phyloP scores from a whole-genome alignment of 208 protist species.

The Sergeia podlipaevii region DNA sequence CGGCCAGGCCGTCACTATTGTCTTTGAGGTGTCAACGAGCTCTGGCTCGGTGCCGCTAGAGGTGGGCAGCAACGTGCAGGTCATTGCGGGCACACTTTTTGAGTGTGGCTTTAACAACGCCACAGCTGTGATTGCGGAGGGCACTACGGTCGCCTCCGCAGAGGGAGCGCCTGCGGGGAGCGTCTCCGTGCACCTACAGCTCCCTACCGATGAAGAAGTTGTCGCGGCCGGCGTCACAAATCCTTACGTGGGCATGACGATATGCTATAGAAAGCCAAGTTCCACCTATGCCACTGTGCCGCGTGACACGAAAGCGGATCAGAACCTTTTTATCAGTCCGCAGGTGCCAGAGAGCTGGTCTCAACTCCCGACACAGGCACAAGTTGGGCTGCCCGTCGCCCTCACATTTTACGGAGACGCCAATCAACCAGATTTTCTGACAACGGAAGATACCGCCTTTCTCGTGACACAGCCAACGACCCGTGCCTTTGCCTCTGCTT shows the following conservation, averaged over 20 bases:
- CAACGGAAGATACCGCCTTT: conserved; percentile 46
- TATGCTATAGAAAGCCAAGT: conserved; percentile 62
- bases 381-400: conserved; percentile 30
- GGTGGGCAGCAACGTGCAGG: conserved; percentile 40
- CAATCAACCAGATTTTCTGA: conserved; percentile 30
- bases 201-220: neutral
- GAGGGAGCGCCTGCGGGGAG: conserved; percentile 14
- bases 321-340: conserved; percentile 42
- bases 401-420: conserved; percentile 61
- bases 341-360: conserved; percentile 53
- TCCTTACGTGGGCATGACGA: too few species aligned
- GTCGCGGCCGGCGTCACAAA: neutral
- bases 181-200: neutral
- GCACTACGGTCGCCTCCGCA: conserved; percentile 9
- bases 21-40: conserved; percentile 24
- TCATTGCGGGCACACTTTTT: conserved; percentile 73
- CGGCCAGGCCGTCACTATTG: conserved; percentile 51
- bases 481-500: neutral
- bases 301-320: conserved; percentile 23
- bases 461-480: conserved; percentile 25
- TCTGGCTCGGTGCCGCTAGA: conserved; percentile 6
- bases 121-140: conserved; percentile 40
- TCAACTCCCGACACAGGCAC: conserved; percentile 40
- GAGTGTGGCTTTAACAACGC: conserved; percentile 77
- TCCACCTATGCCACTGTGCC: conserved; percentile 76